These are phyloP conservation scores for Trichoderma sp. DNA, from an alignment of 2,329 filamentous ascomycete genomes.

Conservation along the genomic window DNA sequence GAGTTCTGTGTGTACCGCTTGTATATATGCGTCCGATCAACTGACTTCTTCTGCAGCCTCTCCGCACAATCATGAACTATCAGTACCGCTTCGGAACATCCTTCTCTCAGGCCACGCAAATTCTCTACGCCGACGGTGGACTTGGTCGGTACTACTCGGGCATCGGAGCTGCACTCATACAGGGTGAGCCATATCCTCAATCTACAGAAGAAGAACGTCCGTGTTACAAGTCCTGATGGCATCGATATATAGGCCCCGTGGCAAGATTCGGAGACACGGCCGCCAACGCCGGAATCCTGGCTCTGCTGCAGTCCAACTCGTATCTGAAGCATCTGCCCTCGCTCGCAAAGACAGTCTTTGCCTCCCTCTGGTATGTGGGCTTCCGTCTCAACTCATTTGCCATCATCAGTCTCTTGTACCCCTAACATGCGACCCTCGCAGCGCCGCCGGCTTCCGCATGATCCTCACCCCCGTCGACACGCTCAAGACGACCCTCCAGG, in stretches of 20 bases:
- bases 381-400: not conserved
- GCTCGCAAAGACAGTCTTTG: conserved; percentile 50
- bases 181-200: conserved; percentile 39
- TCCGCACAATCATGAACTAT: conserved; percentile 56
- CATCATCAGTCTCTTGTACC: not conserved
- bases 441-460: conserved; percentile 51
- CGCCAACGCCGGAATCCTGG: conserved; percentile 53
- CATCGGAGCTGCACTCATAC: conserved; percentile 48
- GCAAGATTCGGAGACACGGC: conserved; percentile 53
- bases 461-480: conserved; percentile 53
- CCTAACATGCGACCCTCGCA: conserved; percentile 28
- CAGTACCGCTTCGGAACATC: conserved; percentile 51
- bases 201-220: not conserved
- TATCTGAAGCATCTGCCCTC: conserved; percentile 49
- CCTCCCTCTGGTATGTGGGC: conserved; percentile 45
- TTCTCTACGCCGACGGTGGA: conserved; percentile 48
- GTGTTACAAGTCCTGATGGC: not conserved
- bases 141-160: conserved; percentile 51
- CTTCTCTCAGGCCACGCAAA: conserved; percentile 45
- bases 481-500: conserved; percentile 54
- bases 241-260: conserved; percentile 43
- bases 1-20: not conserved
- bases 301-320: conserved; percentile 50
- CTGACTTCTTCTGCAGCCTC: conserved; percentile 39
- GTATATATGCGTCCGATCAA: no score